Evolutionary conservation across 805 yeast genomes (phyloP).

Genomic region (Suhomyces faveliae): DNA sequence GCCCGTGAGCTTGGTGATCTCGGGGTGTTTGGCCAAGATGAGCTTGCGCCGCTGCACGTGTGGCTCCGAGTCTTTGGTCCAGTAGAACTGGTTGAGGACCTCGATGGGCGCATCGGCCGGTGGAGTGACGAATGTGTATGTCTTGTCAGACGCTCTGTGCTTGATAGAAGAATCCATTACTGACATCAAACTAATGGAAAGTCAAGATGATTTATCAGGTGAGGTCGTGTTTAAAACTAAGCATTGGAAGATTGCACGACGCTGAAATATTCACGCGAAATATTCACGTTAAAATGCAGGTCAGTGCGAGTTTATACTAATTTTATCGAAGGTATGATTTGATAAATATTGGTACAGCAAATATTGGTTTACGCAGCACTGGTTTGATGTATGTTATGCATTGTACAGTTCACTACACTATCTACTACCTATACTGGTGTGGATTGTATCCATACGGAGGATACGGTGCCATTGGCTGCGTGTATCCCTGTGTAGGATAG

Average conservation of each 20-base stretch:
- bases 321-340: no score
- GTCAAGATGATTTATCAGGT: background rate
- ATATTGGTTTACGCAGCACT: no score
- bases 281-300: background rate
- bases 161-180: constrained; percentile 16
- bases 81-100: constrained; percentile 64
- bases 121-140: constrained; percentile 35
- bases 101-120: constrained; percentile 42
- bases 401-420: no score
- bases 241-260: background rate
- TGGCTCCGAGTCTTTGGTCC: constrained; percentile 83
- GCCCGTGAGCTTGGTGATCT: constrained; percentile 76
- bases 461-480: background rate
- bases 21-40: constrained; percentile 74
- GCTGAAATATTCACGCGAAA: no score
- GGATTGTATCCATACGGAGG: background rate
- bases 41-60: constrained; percentile 71
- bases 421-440: no score
- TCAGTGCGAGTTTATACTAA: no score
- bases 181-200: background rate
- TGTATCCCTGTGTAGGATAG: background rate
- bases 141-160: constrained; percentile 26
- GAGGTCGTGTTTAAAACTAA: background rate
- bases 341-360: no score
- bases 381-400: no score